Evolutionary conservation across 2,329 filamentous ascomycete genomes (phyloP), one percentile per base, ranked within the genome.

Genomic region (Colletotrichum horii): DNA sequence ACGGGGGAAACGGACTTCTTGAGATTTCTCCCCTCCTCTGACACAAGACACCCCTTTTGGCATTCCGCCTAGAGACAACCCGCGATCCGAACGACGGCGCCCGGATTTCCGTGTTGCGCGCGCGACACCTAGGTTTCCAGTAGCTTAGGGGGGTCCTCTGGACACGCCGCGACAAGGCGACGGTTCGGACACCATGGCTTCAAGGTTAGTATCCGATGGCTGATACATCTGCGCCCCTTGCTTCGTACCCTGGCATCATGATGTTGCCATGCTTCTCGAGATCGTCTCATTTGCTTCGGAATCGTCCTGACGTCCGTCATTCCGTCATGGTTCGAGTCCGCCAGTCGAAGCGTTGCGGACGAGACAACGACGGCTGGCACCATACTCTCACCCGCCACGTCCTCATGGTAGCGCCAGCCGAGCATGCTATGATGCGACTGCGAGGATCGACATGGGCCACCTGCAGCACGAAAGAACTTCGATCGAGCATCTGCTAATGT

Each of bases 131-230:
- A 60, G 11, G 30, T 30, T 28, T 43, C 30, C 16, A 58, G 19
- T 24, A 58, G 28, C 26, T 55, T 52, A 55, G 58, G 52, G 15
- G 58, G 11, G 28, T 55, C 26, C 43, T 48, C 43, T 48, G 28
- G 43, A 52, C 26, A 19, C 61, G 68, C 68, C 61, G n/a, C 22
- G 32, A 58, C 30, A 32, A 24, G 62, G 66, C 66, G 66, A 61
- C 56, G 58, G 28, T 64, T 36, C 16, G 52, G 62, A 68, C 66
- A 77, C 71, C 69, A 77, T 77, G 76, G 66, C 76, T 71, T 71
- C 71, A 66, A 77, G 74, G 68, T 69, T 48, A 61, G 71, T 70
- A 68, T 28, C 73, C 71, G 75, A 79, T 70, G 73, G 78, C 78
- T 69, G 76, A 19, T 30, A 58, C 48, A 19, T 19, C 48, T 28